Evolutionary conservation across 139 green algal species (phyloP).

Genomic region (Yamagishiella unicocca): DNA sequence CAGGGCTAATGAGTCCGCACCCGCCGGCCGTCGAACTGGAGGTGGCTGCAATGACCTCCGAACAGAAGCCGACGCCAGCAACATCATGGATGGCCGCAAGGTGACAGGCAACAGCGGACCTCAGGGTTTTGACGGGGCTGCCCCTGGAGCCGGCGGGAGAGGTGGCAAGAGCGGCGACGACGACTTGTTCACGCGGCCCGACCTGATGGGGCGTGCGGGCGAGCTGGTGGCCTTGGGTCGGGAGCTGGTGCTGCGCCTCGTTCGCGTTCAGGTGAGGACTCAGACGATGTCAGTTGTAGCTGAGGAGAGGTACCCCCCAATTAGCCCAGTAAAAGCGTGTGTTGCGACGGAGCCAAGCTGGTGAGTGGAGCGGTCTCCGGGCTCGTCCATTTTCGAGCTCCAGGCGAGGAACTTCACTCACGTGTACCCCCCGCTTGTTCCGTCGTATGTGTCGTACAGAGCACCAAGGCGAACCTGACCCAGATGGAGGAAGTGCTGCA

Average conservation of each 20-base stretch:
- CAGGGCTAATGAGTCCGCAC: too few species aligned
- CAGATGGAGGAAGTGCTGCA: background rate
- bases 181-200: background rate
- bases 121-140: background rate
- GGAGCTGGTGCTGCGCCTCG: background rate
- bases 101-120: background rate
- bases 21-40: too few species aligned
- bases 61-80: too few species aligned
- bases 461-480: background rate
- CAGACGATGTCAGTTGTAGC: background rate
- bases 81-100: too few species aligned
- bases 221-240: background rate
- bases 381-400: background rate
- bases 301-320: background rate
- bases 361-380: background rate
- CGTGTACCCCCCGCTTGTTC: background rate
- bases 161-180: background rate
- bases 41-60: too few species aligned
- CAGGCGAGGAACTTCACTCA: background rate
- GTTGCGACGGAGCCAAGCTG: background rate
- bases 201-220: background rate
- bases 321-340: background rate
- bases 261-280: background rate
- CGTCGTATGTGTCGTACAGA: background rate
- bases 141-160: background rate